Evolutionary conservation across 192 early-diverging fungal genomes (phyloP), one percentile per base, ranked within the genome.

Genomic region (Borealophlyctis nickersoniae): DNA sequence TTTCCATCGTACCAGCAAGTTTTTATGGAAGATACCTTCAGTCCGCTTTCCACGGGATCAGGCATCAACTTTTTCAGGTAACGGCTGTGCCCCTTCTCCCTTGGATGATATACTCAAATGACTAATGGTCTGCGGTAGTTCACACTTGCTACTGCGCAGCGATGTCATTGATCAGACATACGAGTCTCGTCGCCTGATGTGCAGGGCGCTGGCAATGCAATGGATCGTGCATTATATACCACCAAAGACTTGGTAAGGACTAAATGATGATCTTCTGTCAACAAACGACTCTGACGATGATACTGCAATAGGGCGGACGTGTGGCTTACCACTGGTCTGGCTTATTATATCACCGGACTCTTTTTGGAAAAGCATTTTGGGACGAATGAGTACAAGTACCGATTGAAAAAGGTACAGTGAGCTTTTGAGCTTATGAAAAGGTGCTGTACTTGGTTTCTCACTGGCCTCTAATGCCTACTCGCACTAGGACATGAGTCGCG

Each of bases 181-280:
- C 62, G 89, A 89, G 53, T 91, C 92, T 2, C 81, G 92, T 49
- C 83, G 82, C 4, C 54, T 72, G 26, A 65, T 99, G 45, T 85
- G 83, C 22, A 70, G 85, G 39, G 86, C 85, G 0, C 67, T 97
- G 3, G 90, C 90, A 22, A 73, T 84, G 48, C 97, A 99, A 81
- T 99, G 95, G 95, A 95, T 98, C 72, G 95, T 95, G 11, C 84
- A 90, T 22, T 92, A 89, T 65, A 85, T 99, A 36, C 49, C 58
- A 13, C 74, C 65, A 28, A 72, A 76, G 45, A 28, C 60, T 14
- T 76, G 78, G 74, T 72, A 61, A 50, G 57, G 23, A 28, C 7
- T n/a, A 2, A 2, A 26, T 5, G 2, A 14, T 51, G 27, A 24
- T 19, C 55, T 7, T 59, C 39, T 19, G 7, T 45, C 19, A 19